Base-by-base conservation (phyloP, 1,139 yeast species). In the Blastobotrys arbuscula region DNA sequence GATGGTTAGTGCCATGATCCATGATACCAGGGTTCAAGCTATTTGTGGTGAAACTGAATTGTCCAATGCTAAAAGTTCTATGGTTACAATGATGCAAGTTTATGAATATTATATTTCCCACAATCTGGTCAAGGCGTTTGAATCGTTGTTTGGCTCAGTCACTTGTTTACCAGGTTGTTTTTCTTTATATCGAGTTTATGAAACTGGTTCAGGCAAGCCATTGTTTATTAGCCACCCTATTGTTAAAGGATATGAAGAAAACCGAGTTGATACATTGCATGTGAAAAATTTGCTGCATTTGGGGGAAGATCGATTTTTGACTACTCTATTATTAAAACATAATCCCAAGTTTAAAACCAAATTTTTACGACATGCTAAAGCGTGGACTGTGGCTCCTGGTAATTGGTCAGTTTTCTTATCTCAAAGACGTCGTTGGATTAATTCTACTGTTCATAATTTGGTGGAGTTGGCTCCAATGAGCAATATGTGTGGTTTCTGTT, bases 131-230 rank as follows among this genome's bases (percentile, higher is more conserved):
- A 70, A 70, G 55, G 72, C 75, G 0, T 70, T 70, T 50, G 74
- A 70, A 53, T 60, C 67, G 42, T 56, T 70, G 52, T 70, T 70
- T 53, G 75, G 75, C 9, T 58, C 66, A 19, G 75, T 70, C 13
- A 70, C 75, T 3, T 70, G 74, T 61, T 58, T 70, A 37, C 74
- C 74, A 4, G 74, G 74, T 33, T 70, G 74, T 57, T 70, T 70
- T 62, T 53, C 70, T 8, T 62, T 70, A 60, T 70, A 68, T 52
- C 59, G 74, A 16, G 50, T 70, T 33, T 67, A 56, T 47, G 68
- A 66, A 28, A 61, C 68, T 5, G 64, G 61, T n/a, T 56, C 65
- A 2, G 71, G 69, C 18, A 62, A 65, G 49, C 74, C 74, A 2
- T 51, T 70, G 42, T 69, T 71, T 51, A 69, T 70, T 15, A 60